These are phyloP conservation scores for Auriscalpium microsporum DNA, from an alignment of 768 basidiomycete genomes.

Conservation along the genomic window DNA sequence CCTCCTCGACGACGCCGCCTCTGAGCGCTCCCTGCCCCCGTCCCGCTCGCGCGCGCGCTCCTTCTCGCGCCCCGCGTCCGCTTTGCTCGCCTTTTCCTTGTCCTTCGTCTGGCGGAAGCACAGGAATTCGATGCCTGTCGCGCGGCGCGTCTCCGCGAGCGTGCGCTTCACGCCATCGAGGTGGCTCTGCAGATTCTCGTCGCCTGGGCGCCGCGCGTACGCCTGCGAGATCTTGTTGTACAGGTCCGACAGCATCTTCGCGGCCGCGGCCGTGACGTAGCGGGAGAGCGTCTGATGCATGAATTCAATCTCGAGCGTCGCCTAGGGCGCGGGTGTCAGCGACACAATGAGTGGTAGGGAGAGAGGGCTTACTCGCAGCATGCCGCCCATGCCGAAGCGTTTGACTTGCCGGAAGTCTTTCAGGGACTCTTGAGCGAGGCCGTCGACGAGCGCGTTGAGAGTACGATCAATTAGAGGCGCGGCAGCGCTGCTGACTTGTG, in stretches of 20 bases:
- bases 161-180: conserved; percentile 90
- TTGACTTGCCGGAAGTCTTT: conserved; percentile 82
- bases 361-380: conserved; percentile 70
- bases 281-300: conserved; percentile 92
- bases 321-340: conserved; percentile 38
- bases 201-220: conserved; percentile 77
- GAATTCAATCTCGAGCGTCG: conserved; percentile 98
- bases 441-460: conserved; percentile 71
- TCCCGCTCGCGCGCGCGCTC: conserved; percentile 3
- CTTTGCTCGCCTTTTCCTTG: conserved; percentile 8
- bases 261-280: conserved; percentile 76
- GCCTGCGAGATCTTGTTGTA: conserved; percentile 94
- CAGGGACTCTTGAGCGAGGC: conserved; percentile 76
- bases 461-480: conserved; percentile 77
- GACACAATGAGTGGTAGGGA: background rate
- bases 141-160: conserved; percentile 76
- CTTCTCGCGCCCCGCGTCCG: conserved; percentile 9
- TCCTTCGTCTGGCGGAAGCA: conserved; percentile 78
- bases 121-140: conserved; percentile 90
- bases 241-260: conserved; percentile 79
- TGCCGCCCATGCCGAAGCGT: conserved; percentile 95
- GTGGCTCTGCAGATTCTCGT: conserved; percentile 79
- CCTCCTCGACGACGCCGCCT: no score
- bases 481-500: conserved; percentile 77
- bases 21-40: background rate